Evolutionary conservation across 257 asterid genomes (phyloP), one percentile per base, ranked within the genome.

Genomic region (Plantago elongata): DNA sequence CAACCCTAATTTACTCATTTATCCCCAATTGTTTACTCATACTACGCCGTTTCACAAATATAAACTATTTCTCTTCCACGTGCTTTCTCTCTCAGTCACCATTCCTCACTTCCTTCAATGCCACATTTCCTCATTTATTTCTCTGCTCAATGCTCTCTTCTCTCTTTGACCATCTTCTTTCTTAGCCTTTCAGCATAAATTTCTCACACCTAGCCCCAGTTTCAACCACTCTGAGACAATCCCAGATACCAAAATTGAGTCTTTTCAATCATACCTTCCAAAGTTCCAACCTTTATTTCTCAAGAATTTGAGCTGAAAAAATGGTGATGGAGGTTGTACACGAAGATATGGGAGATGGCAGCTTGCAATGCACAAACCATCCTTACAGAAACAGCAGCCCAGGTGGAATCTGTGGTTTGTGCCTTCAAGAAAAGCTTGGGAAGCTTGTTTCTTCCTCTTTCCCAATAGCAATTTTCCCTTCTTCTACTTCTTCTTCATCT

Each of bases 341-440:
- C 59, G 96, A 88, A 76, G 96, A 90, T 47, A 74, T 76, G 66
- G 83, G 80, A 61, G 96, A 84, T 37, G 86, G 76, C 48, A 78
- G 43, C 80, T 69, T 74, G 81, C 88, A 78, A 42, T 92, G 99
- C 45, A 59, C 78, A 8, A 76, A 79, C 52, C 99, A 92, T 64
- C 95, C 96, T 1, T 83, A 76, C 89, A 80, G 71, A 37, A 86
- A 79, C 83, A 86, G 72, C 74, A 78, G 78, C 40, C 88, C 86
- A 29, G 98, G 98, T 46, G 99, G 97, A 73, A 86, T 92, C 83
- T 92, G 98, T 66, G 97, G 93, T 7, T 77, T 83, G 45, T 91
- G 98, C 63, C 95, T 88, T 42, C 97, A 86, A 74, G 98, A 92
- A 70, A 92, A 92, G 83, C 93, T 92, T 13, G 95, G 95, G 11